These are phyloP conservation scores for Eucalyptus rudis DNA, from an alignment of 345 rosid species.

Conservation along the genomic window DNA sequence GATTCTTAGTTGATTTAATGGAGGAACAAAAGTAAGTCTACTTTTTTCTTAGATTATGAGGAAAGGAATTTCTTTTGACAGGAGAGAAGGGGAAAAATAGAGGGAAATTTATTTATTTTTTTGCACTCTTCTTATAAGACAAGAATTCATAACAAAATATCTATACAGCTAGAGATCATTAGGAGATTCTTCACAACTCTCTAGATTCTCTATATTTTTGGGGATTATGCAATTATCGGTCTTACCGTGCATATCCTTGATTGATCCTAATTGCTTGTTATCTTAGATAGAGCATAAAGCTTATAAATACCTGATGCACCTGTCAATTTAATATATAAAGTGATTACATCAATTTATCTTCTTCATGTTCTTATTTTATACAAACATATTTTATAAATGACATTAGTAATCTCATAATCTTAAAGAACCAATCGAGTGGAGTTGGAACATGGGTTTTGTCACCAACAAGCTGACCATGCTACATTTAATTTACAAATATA, in stretches of 20 bases:
- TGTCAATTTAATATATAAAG: accelerated
- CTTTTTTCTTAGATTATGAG: neutral
- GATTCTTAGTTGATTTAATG: neutral
- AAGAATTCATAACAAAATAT: neutral
- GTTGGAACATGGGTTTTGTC: neutral
- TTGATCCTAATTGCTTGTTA: neutral
- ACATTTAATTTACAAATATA: neutral
- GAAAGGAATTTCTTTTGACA: neutral
- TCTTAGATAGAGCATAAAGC: neutral
- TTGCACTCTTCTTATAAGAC: neutral
- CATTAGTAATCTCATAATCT: neutral
- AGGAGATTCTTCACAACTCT: neutral
- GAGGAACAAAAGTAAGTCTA: neutral
- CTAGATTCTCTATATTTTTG: neutral
- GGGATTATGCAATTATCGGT: neutral
- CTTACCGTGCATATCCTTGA: neutral
- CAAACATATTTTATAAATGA: neutral
- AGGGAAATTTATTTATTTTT: neutral
- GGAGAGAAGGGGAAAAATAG: neutral
- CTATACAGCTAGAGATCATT: accelerated
- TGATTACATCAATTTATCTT: neutral
- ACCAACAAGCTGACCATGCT: neutral
- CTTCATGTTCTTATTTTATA: neutral
- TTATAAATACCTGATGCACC: neutral
- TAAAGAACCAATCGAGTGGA: neutral